Percentiles rank a stretch among this genome's conserved stretches.
Evolutionary conservation across 2,329 filamentous ascomycete species (phyloP).

Genomic region (Fusarium incarnatum): DNA sequence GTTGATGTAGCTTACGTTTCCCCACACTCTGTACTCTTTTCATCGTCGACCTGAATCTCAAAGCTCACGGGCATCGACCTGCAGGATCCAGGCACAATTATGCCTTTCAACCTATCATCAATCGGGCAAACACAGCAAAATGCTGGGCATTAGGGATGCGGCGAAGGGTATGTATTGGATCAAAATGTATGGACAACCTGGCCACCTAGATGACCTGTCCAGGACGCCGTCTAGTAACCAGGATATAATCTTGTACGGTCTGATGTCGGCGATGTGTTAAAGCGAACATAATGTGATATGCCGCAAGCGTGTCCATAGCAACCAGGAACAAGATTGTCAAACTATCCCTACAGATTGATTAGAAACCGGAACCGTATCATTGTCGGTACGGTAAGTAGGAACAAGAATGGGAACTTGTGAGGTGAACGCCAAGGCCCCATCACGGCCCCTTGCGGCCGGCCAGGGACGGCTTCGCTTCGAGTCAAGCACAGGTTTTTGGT

Average conservation of each 20-base stretch:
- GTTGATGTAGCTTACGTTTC: slow-evolving; percentile 33
- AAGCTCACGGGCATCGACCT: slow-evolving; percentile 31
- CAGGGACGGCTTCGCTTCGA: slow-evolving; percentile 44
- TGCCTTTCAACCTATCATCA: slow-evolving; percentile 22
- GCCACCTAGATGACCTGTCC: slow-evolving; percentile 34
- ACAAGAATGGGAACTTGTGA: slow-evolving; percentile 21
- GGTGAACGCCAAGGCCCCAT: slow-evolving; percentile 22
- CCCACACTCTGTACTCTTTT: slow-evolving; percentile 35
- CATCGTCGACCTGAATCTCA: slow-evolving; percentile 39
- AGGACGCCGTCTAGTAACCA: background rate
- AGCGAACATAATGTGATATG: background rate
- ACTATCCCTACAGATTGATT: background rate
- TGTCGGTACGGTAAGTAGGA: background rate
- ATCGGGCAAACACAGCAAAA: slow-evolving; percentile 11
- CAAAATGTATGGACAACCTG: slow-evolving; percentile 35
- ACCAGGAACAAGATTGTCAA: slow-evolving; percentile 15
- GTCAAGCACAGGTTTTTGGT: slow-evolving; percentile 34
- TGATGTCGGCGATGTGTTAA: background rate
- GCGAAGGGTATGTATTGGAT: slow-evolving; percentile 40
- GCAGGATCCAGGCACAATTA: slow-evolving; percentile 46
- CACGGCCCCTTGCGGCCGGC: slow-evolving; percentile 39
- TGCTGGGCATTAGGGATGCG: slow-evolving; percentile 21
- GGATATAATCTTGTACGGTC: background rate
- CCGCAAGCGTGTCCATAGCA: slow-evolving; percentile 15
- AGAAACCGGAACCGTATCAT: slow-evolving; percentile 23